Base-by-base conservation (phyloP, 2,329 filamentous ascomycete species). In the Clonostachys chloroleuca region DNA sequence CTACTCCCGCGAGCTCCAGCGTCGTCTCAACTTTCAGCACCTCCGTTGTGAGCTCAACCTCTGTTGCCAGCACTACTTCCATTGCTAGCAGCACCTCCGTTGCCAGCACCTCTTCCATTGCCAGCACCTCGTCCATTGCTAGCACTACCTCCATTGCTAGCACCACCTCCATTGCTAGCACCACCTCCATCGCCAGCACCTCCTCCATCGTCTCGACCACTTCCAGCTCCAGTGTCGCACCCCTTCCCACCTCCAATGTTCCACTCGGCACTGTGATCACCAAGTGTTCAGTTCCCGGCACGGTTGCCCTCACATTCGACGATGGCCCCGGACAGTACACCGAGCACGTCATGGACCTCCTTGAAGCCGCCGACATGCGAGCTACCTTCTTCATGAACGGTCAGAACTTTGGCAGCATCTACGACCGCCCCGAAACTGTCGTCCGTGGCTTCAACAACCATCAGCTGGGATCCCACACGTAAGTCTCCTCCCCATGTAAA, bases 261-360 rank as follows among this genome's bases (percentile, higher is more conserved):
- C 64, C 68, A 0, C 84, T 84, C 49, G 83, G 81, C 17, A 70
- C 77, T 34, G 69, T 62, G 20, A 79, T 86, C 50, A 64, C 63
- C 46, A 56, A 58, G 8, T 69, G 67, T 45, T 56, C 59, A 3
- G 47, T 50, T 3, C 58, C 66, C 1, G 65, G 64, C 1, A 65
- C 59, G 17, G 63, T 72, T 49, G 72, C 73, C 0, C 55, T 76
- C 43, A 73, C 71, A 0, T 74, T 66, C 44, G 73, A 76, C 47
- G 73, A 76, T 47, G 72, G 72, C 0, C 73, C 73, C 0, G 73
- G 61, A 43, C 48, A 52, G 5, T 74, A 69, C 43, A 77, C 74
- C 2, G 52, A 59, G 14, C 54, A 62, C 35, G 59, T 77, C 3
- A 65, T 77, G 5, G 56, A 70, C 49, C 50, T 68, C 7, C 62